Evolutionary conservation across 2,329 filamentous ascomycete species (phyloP).

Genomic region (Phyllosticta citribraziliensis): DNA sequence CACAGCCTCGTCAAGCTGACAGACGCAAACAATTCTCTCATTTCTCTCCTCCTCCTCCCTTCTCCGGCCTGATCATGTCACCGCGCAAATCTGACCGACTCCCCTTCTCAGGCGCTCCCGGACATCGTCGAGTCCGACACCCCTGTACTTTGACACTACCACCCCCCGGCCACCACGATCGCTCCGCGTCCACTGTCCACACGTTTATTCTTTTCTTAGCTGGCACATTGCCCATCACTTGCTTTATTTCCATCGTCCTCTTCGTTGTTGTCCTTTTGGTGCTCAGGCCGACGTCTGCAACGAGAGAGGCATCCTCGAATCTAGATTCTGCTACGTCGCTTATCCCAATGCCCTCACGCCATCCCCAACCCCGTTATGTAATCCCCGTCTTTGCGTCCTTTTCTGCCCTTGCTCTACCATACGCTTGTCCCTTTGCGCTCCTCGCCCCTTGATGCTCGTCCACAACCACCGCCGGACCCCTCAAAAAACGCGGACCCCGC

Average conservation of each 20-base stretch:
- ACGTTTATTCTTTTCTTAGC: background rate
- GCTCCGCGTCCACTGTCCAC: background rate
- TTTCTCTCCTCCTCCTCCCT: background rate
- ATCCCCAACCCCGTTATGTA: conserved; percentile 6
- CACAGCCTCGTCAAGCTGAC: background rate
- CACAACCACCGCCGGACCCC: background rate
- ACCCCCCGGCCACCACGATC: background rate
- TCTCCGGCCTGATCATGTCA: background rate
- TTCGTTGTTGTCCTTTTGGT: background rate
- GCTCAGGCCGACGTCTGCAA: background rate
- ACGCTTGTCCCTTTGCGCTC: background rate
- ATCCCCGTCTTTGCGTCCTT: background rate
- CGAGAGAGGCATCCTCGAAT: background rate
- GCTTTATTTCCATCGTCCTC: background rate
- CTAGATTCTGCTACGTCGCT: background rate
- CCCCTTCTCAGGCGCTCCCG: background rate
- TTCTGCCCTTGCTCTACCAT: background rate
- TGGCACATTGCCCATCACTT: background rate
- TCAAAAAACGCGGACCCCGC: background rate
- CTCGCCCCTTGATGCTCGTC: background rate
- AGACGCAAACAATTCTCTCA: background rate
- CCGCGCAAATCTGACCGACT: background rate
- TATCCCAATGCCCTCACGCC: conserved; percentile 6
- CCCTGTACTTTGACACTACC: background rate
- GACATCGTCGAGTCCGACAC: background rate